Evolutionary conservation across 257 asterid species (phyloP).

Genomic region (Eucommia ulmoides): DNA sequence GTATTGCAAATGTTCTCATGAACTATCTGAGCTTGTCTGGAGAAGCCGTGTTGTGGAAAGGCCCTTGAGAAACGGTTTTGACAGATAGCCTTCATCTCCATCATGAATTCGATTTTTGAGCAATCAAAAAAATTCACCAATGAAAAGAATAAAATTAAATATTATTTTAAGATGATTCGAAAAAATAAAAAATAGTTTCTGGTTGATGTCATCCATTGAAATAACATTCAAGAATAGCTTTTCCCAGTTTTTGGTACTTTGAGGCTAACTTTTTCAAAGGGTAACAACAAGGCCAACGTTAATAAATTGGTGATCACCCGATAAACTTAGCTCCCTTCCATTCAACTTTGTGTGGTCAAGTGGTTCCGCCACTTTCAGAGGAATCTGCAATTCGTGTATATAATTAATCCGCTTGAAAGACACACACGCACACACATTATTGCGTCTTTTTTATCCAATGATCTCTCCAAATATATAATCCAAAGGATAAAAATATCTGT

Average conservation of each 20-base stretch:
- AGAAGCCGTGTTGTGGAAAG: conserved; percentile 69
- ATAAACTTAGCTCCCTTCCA: conserved; percentile 56
- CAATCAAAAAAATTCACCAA: too few species aligned
- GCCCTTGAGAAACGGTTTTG: conserved; percentile 67
- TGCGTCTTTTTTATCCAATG: too few species aligned
- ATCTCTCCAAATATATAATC: too few species aligned
- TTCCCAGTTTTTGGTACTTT: conserved; percentile 51
- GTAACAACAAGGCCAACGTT: conserved; percentile 83
- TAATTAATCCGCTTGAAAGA: too few species aligned
- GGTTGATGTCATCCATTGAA: too few species aligned
- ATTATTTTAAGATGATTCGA: too few species aligned
- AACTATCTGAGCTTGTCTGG: conserved; percentile 75
- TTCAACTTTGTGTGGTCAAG: conserved; percentile 36
- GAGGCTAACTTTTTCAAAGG: conserved; percentile 79
- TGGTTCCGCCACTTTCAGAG: conserved; percentile 56
- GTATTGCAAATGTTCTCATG: conserved; percentile 26
- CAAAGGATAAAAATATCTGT: too few species aligned
- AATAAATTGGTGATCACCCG: conserved; percentile 77
- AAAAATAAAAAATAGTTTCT: background rate
- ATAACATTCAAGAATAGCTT: conserved; percentile 52
- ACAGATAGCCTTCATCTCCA: conserved; percentile 30
- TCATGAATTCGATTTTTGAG: too few species aligned
- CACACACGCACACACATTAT: too few species aligned
- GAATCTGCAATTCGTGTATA: conserved; percentile 36
- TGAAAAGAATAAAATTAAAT: too few species aligned